Evolutionary conservation across 768 basidiomycete genomes (phyloP).

Genomic region (Lyophyllum shimeji): DNA sequence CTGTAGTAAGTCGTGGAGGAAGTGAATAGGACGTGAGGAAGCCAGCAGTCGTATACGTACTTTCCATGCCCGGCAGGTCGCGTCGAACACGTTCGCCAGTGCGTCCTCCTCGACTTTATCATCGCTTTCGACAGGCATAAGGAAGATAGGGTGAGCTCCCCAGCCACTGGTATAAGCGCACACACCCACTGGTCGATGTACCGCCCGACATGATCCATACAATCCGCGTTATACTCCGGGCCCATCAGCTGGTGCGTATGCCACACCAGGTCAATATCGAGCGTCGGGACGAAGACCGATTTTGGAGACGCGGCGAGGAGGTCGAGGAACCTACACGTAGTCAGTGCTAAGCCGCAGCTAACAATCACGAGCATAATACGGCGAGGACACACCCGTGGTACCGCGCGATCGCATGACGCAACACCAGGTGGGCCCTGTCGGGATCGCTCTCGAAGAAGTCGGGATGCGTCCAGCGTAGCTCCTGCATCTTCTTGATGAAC

Average conservation of each 20-base stretch:
- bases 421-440: conserved; percentile 42
- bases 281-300: conserved; percentile 47
- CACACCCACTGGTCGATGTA: conserved; percentile 48
- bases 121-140: conserved; percentile 30
- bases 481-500: conserved; percentile 45
- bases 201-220: conserved; percentile 34
- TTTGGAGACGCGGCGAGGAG: conserved; percentile 38
- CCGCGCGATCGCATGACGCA: conserved; percentile 48
- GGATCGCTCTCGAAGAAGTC: conserved; percentile 36
- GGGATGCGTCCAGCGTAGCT: conserved; percentile 50
- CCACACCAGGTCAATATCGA: conserved; percentile 69
- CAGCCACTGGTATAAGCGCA: too few relatives aligned
- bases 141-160: too few relatives aligned
- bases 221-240: conserved; percentile 40
- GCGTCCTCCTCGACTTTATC: conserved; percentile 27
- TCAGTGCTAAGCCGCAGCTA: not conserved
- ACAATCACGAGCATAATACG: not conserved
- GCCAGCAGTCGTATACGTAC: not conserved
- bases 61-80: conserved; percentile 27
- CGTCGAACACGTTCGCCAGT: conserved; percentile 25
- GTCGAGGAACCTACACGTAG: conserved; percentile 41
- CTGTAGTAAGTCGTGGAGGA: conserved; percentile 14
- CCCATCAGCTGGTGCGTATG: conserved; percentile 62
- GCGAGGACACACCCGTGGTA: conserved; percentile 51
- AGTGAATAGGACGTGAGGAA: not conserved